Conservation (phyloP, 2,329 filamentous ascomycete species). For the Kalaharituber pfeilii region DNA sequence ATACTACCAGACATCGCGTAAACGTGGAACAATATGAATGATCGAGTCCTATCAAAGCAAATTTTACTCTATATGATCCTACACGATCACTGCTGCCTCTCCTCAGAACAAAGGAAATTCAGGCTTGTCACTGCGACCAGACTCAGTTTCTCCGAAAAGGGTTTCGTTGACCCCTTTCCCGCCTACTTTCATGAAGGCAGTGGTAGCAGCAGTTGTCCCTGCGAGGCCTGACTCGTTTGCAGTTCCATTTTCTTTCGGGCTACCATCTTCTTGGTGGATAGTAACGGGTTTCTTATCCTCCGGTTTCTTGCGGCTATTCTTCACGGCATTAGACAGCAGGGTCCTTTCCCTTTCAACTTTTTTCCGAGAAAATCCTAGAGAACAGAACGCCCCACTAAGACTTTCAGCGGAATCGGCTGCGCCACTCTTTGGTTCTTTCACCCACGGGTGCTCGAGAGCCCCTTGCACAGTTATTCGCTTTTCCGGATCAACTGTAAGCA, state of each 20-base stretch:
- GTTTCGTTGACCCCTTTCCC: conserved; percentile 18
- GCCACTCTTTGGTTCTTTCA: conserved; percentile 56
- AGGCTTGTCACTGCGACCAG: not conserved
- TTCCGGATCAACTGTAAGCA: conserved; percentile 77
- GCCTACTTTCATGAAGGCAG: conserved; percentile 17
- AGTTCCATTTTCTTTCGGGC: not conserved
- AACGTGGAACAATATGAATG: too few relatives aligned
- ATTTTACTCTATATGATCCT: too few relatives aligned
- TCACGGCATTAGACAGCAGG: conserved; percentile 36
- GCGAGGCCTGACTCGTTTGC: not conserved
- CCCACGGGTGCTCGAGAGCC: conserved; percentile 83
- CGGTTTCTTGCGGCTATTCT: conserved; percentile 4
- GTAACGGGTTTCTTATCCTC: not conserved
- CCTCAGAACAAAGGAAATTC: conserved; percentile 2
- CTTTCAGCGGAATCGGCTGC: conserved; percentile 47
- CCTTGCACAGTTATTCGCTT: conserved; percentile 76
- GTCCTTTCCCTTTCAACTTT: conserved; percentile 71
- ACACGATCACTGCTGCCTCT: too few relatives aligned
- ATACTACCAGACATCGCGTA: too few relatives aligned
- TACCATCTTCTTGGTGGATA: conserved; percentile 1
- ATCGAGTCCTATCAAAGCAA: too few relatives aligned
- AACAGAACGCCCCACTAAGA: conserved; percentile 67
- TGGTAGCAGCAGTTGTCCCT: conserved; percentile 4
- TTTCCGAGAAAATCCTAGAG: conserved; percentile 67
- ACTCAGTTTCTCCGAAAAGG: conserved; percentile 7